A percentile compares a stretch with the other conserved stretches of the same genome.
Conservation (phyloP, 208 protist species). For the Trypanosoma theileri region DNA sequence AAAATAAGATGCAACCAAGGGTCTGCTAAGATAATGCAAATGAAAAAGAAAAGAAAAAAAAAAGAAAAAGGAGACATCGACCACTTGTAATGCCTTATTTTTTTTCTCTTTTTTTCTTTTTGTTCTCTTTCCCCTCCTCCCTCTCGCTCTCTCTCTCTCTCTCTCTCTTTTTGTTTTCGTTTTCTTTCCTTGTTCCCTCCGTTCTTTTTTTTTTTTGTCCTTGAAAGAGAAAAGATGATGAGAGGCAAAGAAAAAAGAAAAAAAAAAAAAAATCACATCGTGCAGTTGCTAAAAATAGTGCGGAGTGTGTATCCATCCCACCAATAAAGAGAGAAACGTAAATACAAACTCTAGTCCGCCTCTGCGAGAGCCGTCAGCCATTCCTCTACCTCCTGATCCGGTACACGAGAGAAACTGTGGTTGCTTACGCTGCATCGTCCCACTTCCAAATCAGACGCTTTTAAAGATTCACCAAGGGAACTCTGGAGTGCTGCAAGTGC, state of each 20-base stretch:
- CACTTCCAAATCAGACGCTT: constrained; percentile 83
- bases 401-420: constrained; percentile 62
- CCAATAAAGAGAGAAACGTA: constrained; percentile 3
- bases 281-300: background rate
- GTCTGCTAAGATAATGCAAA: background rate
- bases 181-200: constrained; percentile 3
- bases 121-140: constrained; percentile 4
- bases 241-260: background rate
- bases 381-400: constrained; percentile 74
- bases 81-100: background rate
- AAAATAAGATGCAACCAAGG: background rate
- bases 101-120: background rate
- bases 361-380: constrained; percentile 88
- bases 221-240: background rate
- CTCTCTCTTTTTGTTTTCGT: background rate
- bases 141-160: background rate
- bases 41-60: background rate
- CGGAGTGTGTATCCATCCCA: background rate
- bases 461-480: constrained; percentile 66
- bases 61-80: background rate
- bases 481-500: constrained; percentile 79
- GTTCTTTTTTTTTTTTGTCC: background rate
- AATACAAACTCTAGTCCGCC: constrained; percentile 57
- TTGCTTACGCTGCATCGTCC: constrained; percentile 49
- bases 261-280: too few relatives aligned